Evolutionary conservation across 331 rosid genomes (phyloP).

Genomic region (Pyrus hybrid): DNA sequence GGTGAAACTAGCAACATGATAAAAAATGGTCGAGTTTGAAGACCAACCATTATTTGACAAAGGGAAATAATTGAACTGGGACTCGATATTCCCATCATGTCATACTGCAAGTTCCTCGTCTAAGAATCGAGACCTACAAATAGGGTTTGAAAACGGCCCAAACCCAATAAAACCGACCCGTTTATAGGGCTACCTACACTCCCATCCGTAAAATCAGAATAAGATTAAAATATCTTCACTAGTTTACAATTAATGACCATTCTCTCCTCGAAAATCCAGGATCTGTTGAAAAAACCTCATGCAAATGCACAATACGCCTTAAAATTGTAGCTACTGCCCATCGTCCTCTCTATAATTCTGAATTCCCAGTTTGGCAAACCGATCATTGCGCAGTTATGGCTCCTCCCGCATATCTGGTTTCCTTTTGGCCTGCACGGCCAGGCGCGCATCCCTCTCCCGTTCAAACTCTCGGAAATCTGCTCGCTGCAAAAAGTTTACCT

Average conservation of each 20-base stretch:
- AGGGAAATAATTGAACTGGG: neutral
- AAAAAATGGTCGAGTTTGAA: no score
- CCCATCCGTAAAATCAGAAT: neutral
- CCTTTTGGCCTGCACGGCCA: slow-evolving; percentile 74
- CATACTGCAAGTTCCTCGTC: neutral
- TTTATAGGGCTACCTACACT: no score
- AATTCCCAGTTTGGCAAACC: neutral
- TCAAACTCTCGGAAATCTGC: slow-evolving; percentile 92
- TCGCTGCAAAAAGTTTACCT: slow-evolving; percentile 86
- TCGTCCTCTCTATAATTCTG: neutral
- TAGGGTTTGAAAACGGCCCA: no score
- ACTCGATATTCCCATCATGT: neutral
- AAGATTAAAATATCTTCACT: neutral
- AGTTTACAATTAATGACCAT: slow-evolving; percentile 1
- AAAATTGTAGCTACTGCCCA: neutral
- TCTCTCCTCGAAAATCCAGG: slow-evolving; percentile 2
- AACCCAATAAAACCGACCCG: no score
- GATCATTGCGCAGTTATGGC: slow-evolving; percentile 11
- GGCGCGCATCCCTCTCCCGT: slow-evolving; percentile 93
- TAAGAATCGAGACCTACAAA: neutral
- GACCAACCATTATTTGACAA: neutral
- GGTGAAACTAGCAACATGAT: neutral
- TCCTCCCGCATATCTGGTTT: slow-evolving; percentile 83
- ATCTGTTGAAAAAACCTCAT: slow-evolving; percentile 13
- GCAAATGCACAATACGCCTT: slow-evolving; percentile 14